phyloP scores from a whole-genome alignment of 1,284 basidiomycete genomes.

The Coniferiporia weirii region DNA sequence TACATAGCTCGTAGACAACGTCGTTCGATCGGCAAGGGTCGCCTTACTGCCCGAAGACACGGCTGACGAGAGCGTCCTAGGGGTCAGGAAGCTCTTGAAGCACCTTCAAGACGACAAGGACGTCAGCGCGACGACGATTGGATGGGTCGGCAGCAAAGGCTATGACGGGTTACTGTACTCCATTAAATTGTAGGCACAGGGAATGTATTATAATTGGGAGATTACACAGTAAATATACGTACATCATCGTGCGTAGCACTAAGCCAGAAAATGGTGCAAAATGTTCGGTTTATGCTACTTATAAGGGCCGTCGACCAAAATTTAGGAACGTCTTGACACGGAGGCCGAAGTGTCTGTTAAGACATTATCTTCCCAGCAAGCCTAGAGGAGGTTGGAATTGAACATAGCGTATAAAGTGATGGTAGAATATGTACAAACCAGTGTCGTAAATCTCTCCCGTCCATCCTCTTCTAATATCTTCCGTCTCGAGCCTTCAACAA shows the following conservation, averaged over 20 bases:
- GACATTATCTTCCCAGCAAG: constrained; percentile 11
- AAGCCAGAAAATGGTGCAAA: no score
- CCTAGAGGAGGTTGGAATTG: neutral
- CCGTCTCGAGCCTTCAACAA: constrained; percentile 45
- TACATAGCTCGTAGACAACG: constrained; percentile 55
- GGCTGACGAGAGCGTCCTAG: constrained; percentile 34
- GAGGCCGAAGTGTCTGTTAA: neutral
- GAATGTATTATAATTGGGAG: neutral
- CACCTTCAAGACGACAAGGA: constrained; percentile 47
- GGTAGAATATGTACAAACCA: constrained; percentile 32
- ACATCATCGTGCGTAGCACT: no score
- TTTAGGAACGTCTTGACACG: neutral
- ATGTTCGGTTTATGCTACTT: neutral
- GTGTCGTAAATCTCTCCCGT: constrained; percentile 53
- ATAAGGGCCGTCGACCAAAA: neutral
- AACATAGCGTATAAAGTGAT: neutral
- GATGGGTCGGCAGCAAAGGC: constrained; percentile 55
- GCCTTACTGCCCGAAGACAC: constrained; percentile 34
- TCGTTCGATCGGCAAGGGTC: constrained; percentile 47
- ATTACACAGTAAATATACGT: neutral
- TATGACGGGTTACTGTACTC: constrained; percentile 60
- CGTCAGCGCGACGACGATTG: constrained; percentile 57
- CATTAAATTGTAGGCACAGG: constrained; percentile 25
- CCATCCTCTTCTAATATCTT: constrained; percentile 51
- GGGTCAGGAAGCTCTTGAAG: constrained; percentile 44